These are phyloP conservation scores for Conidiobolus incongruus DNA, from an alignment of 371 early-diverging fungal genomes.

Conservation along the genomic window DNA sequence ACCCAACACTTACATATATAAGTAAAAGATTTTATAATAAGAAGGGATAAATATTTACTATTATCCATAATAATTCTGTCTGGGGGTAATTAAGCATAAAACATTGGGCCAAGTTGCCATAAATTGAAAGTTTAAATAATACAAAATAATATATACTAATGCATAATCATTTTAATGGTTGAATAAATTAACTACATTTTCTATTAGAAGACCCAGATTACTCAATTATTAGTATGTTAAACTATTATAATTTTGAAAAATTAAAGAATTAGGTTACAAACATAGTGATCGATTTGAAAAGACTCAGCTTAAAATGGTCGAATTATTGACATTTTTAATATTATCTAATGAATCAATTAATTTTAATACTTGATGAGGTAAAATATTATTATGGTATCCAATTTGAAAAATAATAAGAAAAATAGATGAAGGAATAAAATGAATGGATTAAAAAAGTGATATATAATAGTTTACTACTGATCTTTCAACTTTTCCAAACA, in stretches of 20 bases:
- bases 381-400: no score
- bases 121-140: conserved; percentile 80
- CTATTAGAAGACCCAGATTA: background rate
- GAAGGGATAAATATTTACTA: conserved; percentile 17
- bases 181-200: background rate
- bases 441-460: no score
- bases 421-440: no score
- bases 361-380: no score
- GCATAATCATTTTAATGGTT: background rate
- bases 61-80: conserved; percentile 64
- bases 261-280: conserved; percentile 43
- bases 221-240: conserved; percentile 15
- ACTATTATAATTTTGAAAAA: conserved; percentile 69
- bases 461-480: no score
- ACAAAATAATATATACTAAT: conserved; percentile 18
- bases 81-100: conserved; percentile 57
- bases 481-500: no score
- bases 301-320: no score
- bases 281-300: background rate
- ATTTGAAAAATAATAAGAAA: no score
- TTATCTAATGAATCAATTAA: background rate
- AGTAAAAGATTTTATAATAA: background rate
- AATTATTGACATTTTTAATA: no score
- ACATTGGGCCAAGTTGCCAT: conserved; percentile 90
- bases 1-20: conserved; percentile 56